Evolutionary conservation across 2,329 filamentous ascomycete species (phyloP).

Genomic region (Tolypocladium endophyticum): DNA sequence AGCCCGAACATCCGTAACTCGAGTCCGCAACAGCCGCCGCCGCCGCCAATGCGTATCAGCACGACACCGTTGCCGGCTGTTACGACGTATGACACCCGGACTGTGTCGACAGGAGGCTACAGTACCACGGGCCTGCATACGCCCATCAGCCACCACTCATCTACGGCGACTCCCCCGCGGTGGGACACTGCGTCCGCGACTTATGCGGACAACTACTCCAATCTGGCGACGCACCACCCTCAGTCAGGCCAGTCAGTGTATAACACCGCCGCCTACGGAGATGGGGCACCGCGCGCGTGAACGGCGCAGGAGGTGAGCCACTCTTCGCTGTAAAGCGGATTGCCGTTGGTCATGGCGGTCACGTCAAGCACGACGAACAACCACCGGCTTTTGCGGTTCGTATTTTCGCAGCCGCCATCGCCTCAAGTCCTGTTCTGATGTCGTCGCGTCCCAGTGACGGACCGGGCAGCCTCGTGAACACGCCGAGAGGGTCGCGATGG

Average conservation of each 20-base stretch:
- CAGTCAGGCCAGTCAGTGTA: slow-evolving; percentile 27
- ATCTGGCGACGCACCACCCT: slow-evolving; percentile 24
- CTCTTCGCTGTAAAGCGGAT: not conserved
- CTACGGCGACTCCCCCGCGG: slow-evolving; percentile 25
- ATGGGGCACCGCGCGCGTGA: slow-evolving; percentile 31
- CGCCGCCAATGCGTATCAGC: slow-evolving; percentile 24
- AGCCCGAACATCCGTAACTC: slow-evolving; percentile 23
- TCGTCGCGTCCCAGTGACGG: slow-evolving; percentile 5
- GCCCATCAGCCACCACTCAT: slow-evolving; percentile 25
- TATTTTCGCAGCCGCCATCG: not conserved
- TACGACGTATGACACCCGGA: slow-evolving; percentile 27
- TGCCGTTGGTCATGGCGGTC: not conserved
- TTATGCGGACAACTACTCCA: slow-evolving; percentile 28
- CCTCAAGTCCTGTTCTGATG: not conserved
- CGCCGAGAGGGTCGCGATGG: slow-evolving; percentile 15
- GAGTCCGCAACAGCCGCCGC: slow-evolving; percentile 22
- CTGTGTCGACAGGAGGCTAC: slow-evolving; percentile 23
- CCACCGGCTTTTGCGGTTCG: not conserved
- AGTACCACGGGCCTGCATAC: slow-evolving; percentile 27
- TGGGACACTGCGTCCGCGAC: slow-evolving; percentile 29
- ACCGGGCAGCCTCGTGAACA: slow-evolving; percentile 22
- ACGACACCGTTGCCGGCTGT: slow-evolving; percentile 27
- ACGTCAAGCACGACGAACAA: not conserved
- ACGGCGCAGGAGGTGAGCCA: not conserved
- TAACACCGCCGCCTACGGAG: slow-evolving; percentile 28